phyloP scores from a whole-genome alignment of 768 basidiomycete species.

The Rhizopogon vesiculosus region DNA sequence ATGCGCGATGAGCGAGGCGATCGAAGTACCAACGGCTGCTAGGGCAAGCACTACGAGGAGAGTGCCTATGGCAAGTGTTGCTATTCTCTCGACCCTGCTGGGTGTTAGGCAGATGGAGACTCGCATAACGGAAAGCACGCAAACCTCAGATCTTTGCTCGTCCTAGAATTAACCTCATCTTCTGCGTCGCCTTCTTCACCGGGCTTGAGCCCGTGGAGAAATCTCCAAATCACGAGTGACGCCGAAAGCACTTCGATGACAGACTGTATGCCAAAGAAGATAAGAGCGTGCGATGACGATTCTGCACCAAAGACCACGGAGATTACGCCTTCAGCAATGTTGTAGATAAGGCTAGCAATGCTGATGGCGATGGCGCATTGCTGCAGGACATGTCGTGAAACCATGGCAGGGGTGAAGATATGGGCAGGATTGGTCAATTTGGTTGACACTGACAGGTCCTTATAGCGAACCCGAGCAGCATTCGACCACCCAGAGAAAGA shows the following conservation, averaged over 20 bases:
- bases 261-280: constrained; percentile 47
- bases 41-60: constrained; percentile 34
- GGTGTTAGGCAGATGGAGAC: not conserved
- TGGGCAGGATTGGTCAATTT: not conserved
- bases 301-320: constrained; percentile 42
- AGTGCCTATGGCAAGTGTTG: constrained; percentile 30
- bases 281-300: constrained; percentile 37
- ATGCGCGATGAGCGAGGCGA: constrained; percentile 29
- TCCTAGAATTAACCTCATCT: constrained; percentile 6
- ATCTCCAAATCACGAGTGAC: constrained; percentile 41
- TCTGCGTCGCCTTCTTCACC: constrained; percentile 24
- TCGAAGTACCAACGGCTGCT: constrained; percentile 32
- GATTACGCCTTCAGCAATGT: constrained; percentile 35
- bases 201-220: constrained; percentile 26
- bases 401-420: not conserved
- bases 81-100: constrained; percentile 33
- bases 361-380: constrained; percentile 36
- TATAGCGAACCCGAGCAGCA: not conserved
- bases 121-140: not conserved
- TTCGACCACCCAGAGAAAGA: too few species aligned
- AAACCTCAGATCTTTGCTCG: constrained; percentile 3
- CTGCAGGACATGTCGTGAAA: constrained; percentile 30
- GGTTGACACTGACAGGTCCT: not conserved
- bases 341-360: constrained; percentile 37
- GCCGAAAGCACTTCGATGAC: constrained; percentile 43